Base-by-base conservation (phyloP, 1,139 yeast species). In the Candida pseudocylindracea region DNA sequence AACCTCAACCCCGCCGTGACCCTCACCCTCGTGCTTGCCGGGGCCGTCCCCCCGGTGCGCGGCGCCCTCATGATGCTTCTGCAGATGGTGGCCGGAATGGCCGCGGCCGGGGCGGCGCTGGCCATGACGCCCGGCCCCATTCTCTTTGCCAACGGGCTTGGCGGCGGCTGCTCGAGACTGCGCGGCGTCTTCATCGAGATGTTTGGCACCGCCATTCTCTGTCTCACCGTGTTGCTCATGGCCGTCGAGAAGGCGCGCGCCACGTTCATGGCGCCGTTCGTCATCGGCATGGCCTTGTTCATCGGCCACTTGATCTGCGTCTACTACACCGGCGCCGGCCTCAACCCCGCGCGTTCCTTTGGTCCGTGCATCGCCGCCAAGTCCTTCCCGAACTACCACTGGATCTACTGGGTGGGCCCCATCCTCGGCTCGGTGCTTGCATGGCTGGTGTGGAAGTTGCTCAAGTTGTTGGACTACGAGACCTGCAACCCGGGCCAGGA, bases 361-460 rank as follows among this genome's bases (percentile, higher is more conserved):
- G 94, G 94, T 47, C 92, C 93, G 35, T 66, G 73, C 50, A 61
- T 79, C 38, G 92, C 85, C 36, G 64, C 66, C 36, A 57, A 54
- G 37, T 58, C 66, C n/a, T 28, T 81, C 81, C 92, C 93, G 30
- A 53, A 49, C 45, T 80, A 81, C 56, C 83, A 72, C 61, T 81
- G 93, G 93, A 79, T 81, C 41, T 81, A 81, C 63, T 79, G 92
- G 91, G 67, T 81, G 36, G 93, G 93, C 37, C 93, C 93, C 39
- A 44, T 72, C 36, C 46, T 76, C 38, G 93, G 92, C 41, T 56
- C 88, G 7, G 40, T 60, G 35, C 50, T 79, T 43, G 75, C 93
- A 28, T 68, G 64, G 41, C 67, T 62, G 39, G 60, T 78, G 43
- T 78, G 79, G 73, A 64, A 72, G 50, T 41, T 69, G 35, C 58